These are phyloP conservation scores for Porodaedalea pini DNA, from an alignment of 1,284 basidiomycete species.

Conservation along the genomic window DNA sequence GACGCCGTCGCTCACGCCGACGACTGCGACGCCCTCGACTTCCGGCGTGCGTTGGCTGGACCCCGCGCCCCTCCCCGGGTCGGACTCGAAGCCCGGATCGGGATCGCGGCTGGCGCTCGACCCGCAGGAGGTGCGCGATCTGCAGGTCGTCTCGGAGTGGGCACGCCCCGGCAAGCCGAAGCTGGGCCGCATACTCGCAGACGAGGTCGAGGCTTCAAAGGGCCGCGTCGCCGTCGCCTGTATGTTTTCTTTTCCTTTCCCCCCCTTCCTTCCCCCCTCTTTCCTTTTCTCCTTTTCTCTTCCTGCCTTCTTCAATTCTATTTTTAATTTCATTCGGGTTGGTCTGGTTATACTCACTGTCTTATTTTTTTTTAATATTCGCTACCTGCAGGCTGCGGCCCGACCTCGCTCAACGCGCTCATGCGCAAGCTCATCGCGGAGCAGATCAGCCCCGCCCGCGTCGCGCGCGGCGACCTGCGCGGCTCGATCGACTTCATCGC, in stretches of 20 bases:
- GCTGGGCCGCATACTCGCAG: slow-evolving; percentile 59
- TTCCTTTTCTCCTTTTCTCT: not conserved
- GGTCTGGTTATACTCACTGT: not conserved
- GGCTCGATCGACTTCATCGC: slow-evolving; percentile 61
- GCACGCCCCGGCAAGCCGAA: slow-evolving; percentile 75
- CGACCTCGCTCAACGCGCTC: slow-evolving; percentile 66
- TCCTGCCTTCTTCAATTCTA: too few species aligned
- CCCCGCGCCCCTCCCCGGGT: slow-evolving; percentile 5
- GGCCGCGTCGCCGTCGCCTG: slow-evolving; percentile 69
- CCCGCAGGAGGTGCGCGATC: slow-evolving; percentile 63
- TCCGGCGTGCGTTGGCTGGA: not conserved
- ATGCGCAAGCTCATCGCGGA: slow-evolving; percentile 65
- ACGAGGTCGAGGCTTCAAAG: slow-evolving; percentile 57
- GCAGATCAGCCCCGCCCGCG: slow-evolving; percentile 55
- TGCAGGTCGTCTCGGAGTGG: slow-evolving; percentile 64
- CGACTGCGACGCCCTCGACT: slow-evolving; percentile 30
- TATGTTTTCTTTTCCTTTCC: slow-evolving; percentile 34
- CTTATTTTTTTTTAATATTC: not conserved
- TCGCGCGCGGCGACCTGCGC: slow-evolving; percentile 57
- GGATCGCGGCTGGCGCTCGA: slow-evolving; percentile 39
- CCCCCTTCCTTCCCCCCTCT: not conserved
- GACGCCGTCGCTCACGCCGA: slow-evolving; percentile 22
- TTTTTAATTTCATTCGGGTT: too few species aligned
- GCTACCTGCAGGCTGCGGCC: slow-evolving; percentile 60
- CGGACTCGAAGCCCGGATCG: slow-evolving; percentile 9